Base-by-base conservation (phyloP, 192 early-diverging fungal species). In the Rhizoclosmatium sp. region DNA sequence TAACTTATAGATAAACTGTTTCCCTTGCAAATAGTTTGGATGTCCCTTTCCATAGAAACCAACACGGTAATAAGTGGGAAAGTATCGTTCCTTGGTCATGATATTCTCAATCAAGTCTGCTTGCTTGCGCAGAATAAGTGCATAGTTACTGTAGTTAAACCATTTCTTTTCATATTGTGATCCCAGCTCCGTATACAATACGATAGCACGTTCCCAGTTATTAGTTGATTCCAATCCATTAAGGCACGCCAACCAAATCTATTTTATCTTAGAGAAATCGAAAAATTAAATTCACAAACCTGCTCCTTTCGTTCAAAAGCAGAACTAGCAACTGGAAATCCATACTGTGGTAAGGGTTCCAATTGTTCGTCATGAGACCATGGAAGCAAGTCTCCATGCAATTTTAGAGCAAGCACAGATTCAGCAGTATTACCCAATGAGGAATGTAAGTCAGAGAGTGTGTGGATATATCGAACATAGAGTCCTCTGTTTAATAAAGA, bases 181-280 rank as follows among this genome's bases (percentile, higher is more conserved):
- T 4, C 69, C 83, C 16, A 94, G 80, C 75, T 94, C 92, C 40
- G 87, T 83, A 77, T 90, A 92, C 4, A 93, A 56, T 16, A 87
- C 87, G 47, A 93, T 82, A n/a, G 91, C 91, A 2, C 91, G 73
- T 77, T 94, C 93, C 93, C 93, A 94, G 3, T 92, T 87, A 42
- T 80, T 84, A 21, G 92, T 91, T 16, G 82, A 79, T 45, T 92
- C 92, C 14, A 94, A 81, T 42, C 92, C 87, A 9, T 86, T 81
- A 12, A 94, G 79, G 78, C 89, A 89, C 48, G 85, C 81, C 51
- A 82, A 58, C 79, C 89, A 89, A 9, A 94, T 85, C 40, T 84
- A 41, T 39, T 4, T 23, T 5, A 56, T 16, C 47, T 65, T 10
- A 9, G n/a, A 19, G 31, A 14, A 73, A 65, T 61, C 5, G 41